A percentile compares a stretch with the other conserved stretches of the same genome.
phyloP scores from a whole-genome alignment of 169 alveolate species.

The Eimeria falciformis region DNA sequence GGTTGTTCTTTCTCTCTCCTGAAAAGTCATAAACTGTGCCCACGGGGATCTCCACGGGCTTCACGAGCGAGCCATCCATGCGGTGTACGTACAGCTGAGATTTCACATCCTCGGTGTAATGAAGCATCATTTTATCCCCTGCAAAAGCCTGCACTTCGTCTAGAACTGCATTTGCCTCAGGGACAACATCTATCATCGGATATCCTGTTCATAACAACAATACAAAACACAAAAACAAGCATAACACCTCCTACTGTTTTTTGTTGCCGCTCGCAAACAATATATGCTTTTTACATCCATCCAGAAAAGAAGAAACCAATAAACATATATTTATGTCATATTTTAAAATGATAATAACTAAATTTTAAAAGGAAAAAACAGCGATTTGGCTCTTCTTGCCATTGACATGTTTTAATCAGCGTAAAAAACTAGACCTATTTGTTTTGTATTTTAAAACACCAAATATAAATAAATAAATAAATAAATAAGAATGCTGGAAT shows the following conservation, averaged over 20 bases:
- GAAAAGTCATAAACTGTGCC: conserved; percentile 59
- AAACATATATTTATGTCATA: too few species aligned
- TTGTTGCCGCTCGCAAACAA: too few species aligned
- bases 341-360: too few species aligned
- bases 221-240: neutral
- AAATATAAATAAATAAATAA: too few species aligned
- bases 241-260: neutral
- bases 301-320: too few species aligned
- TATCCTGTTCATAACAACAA: neutral
- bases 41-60: conserved; percentile 21
- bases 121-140: conserved; percentile 43
- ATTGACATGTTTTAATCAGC: neutral
- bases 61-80: conserved; percentile 12
- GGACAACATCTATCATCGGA: conserved; percentile 43
- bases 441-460: too few species aligned
- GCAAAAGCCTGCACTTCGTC: conserved; percentile 24
- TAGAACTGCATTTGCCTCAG: conserved; percentile 39
- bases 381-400: neutral
- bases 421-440: neutral
- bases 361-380: neutral
- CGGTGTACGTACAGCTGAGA: conserved; percentile 40
- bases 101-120: conserved; percentile 50
- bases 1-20: conserved; percentile 46
- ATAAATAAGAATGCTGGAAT: neutral
- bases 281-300: too few species aligned